These are phyloP conservation scores for Curvularia sp. DNA, from an alignment of 2,329 filamentous ascomycete genomes.

Conservation along the genomic window DNA sequence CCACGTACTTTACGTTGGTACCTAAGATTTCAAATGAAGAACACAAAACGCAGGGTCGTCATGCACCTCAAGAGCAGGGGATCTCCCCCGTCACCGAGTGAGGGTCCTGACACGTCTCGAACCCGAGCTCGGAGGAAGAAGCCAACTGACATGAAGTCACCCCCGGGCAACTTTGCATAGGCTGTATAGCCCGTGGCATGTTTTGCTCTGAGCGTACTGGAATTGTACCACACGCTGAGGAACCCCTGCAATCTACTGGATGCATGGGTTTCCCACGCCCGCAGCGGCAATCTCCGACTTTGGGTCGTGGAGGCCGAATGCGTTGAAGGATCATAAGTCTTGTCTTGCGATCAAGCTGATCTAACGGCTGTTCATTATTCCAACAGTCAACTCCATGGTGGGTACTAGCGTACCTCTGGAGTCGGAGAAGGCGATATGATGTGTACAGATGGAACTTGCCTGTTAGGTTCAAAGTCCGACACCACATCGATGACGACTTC, in stretches of 20 bases:
- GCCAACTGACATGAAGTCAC: conserved; percentile 44
- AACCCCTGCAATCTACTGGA: background rate
- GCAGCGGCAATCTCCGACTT: background rate
- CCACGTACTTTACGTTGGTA: background rate
- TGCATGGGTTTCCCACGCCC: background rate
- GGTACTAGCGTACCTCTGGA: too few relatives aligned
- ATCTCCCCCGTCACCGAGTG: conserved; percentile 32
- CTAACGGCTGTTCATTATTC: background rate
- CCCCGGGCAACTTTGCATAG: conserved; percentile 35
- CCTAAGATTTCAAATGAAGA: background rate
- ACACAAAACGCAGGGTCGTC: background rate
- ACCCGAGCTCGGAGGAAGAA: conserved; percentile 38
- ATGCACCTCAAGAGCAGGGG: conserved; percentile 31
- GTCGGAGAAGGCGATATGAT: too few relatives aligned
- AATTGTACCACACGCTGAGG: conserved; percentile 22
- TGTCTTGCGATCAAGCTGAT: background rate
- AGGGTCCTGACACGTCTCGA: conserved; percentile 33
- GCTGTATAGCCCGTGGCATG: conserved; percentile 41
- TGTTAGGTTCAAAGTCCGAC: too few relatives aligned
- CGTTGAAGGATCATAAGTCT: background rate
- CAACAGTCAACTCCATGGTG: background rate
- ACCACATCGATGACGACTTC: too few relatives aligned
- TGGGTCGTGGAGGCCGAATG: background rate
- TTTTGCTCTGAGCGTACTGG: conserved; percentile 34
- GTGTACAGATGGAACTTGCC: too few relatives aligned